Evolutionary conservation across 768 basidiomycete species (phyloP).

Genomic region (Mycena maculata): DNA sequence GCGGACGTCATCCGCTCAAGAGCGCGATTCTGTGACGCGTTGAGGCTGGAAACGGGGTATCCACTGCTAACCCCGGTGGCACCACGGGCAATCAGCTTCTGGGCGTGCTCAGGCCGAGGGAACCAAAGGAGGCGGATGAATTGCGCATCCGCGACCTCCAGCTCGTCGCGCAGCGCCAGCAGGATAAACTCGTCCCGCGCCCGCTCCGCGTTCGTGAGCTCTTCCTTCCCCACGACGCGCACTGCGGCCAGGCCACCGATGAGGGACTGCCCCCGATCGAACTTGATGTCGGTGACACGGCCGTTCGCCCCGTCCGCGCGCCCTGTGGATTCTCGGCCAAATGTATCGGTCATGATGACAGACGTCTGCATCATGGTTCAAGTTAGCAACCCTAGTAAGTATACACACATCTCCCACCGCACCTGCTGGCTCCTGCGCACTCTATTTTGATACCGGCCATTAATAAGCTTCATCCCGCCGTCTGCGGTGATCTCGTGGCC

Average conservation of each 20-base stretch:
- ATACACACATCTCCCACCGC: neutral
- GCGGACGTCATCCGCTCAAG: neutral
- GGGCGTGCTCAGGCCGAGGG: neutral
- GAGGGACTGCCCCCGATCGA: conserved; percentile 38
- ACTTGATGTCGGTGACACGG: conserved; percentile 48
- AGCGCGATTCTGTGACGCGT: neutral
- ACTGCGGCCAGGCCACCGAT: conserved; percentile 44
- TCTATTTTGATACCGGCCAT: conserved; percentile 56
- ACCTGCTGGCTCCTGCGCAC: conserved; percentile 53
- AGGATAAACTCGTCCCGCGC: neutral
- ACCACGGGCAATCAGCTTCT: neutral
- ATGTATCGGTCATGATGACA: conserved; percentile 49
- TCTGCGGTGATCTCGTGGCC: conserved; percentile 37
- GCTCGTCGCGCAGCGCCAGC: neutral
- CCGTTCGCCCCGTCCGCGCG: conserved; percentile 46
- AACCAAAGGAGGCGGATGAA: neutral
- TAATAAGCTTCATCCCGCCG: conserved; percentile 48
- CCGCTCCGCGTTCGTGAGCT: neutral
- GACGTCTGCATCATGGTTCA: conserved; percentile 38
- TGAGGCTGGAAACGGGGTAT: no score
- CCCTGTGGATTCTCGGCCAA: conserved; percentile 47
- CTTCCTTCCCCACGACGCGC: conserved; percentile 21
- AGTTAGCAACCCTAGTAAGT: no score
- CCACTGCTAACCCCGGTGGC: neutral
- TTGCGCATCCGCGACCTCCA: neutral